phyloP scores from a whole-genome alignment of 2,329 filamentous ascomycete genomes.

The Trichoderma sp. region DNA sequence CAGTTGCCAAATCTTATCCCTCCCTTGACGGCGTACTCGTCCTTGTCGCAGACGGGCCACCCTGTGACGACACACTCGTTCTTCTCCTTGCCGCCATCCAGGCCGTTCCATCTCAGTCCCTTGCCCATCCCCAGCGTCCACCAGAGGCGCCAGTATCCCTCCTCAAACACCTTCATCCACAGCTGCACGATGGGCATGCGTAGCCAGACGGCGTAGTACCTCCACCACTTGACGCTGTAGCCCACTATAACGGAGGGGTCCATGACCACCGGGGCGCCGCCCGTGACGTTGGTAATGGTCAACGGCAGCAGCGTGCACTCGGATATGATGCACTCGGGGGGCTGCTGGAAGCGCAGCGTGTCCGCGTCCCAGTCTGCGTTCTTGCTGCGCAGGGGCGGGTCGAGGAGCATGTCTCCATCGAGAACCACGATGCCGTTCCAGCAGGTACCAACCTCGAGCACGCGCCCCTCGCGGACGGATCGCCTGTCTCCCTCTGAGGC shows the following conservation, averaged over 20 bases:
- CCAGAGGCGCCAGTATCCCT: slow-evolving; percentile 18
- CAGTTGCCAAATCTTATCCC: background rate
- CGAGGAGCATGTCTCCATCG: slow-evolving; percentile 20
- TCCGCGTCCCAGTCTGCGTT: slow-evolving; percentile 12
- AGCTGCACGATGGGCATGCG: slow-evolving; percentile 18
- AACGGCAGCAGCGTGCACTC: slow-evolving; percentile 19
- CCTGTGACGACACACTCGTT: slow-evolving; percentile 17
- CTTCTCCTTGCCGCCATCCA: slow-evolving; percentile 18
- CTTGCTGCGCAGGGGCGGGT: slow-evolving; percentile 1
- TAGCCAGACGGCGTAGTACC: slow-evolving; percentile 20
- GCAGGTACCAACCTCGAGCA: slow-evolving; percentile 17
- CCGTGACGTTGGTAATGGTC: slow-evolving; percentile 16
- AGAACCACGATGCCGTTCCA: slow-evolving; percentile 21
- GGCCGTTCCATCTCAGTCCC: slow-evolving; percentile 14
- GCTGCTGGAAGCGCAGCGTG: slow-evolving; percentile 18
- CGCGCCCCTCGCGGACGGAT: slow-evolving; percentile 13
- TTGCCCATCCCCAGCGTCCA: slow-evolving; percentile 18
- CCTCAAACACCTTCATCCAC: slow-evolving; percentile 19
- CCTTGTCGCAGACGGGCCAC: slow-evolving; percentile 14
- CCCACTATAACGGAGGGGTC: slow-evolving; percentile 17
- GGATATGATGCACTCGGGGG: slow-evolving; percentile 19
- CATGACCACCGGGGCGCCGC: slow-evolving; percentile 18
- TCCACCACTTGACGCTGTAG: slow-evolving; percentile 19
- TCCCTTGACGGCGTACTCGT: slow-evolving; percentile 4
- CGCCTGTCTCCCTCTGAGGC: slow-evolving; percentile 12